Evolutionary conservation across 1,284 basidiomycete species (phyloP), one percentile per base, ranked within the genome.

Genomic region (Fomitopsis pinicola): DNA sequence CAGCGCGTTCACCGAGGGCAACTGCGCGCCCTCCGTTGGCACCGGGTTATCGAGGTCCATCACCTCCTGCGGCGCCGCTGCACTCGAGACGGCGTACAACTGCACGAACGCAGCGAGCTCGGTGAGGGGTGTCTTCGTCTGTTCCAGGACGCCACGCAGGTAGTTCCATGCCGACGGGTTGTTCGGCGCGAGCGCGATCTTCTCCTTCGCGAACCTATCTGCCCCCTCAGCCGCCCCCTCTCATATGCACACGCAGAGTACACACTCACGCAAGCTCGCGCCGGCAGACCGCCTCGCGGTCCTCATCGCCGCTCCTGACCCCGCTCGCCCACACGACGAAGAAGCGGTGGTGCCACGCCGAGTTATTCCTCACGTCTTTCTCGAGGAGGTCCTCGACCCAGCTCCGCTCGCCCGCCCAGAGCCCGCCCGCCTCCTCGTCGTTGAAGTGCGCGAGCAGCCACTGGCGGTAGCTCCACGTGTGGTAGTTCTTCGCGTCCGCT

Each of bases 301-400:
- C 84, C 65, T 83, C 81, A 63, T 88, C 87, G 3, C 81, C 84
- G 61, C 77, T 72, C 67, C 81, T 76, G 66, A 80, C 78, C 3
- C 87, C 91, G 58, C 85, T 82, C 58, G 85, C 84, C 68, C 94
- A 95, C n/a, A 90, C 82, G 57, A 95, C 84, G 73, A 97, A 98
- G 82, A 95, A 98, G 28, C 97, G 87, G 79, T 98, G 97, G 72
- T 97, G 94, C 97, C 97, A 99, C 15, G 94, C 97, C 46, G 93
- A 96, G 72, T 99, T 99, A 74, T 99, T 99, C 68, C 96, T 78
- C 42, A 97, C 81, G 73, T 99, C 97, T 26, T 82, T 75, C 6
- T 79, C 78, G 30, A 98, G 73, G 79, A 98, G 83, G 59, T 75
- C 72, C 64, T 95, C 90, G 57, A 92, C 84, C 73, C 92, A 97